phyloP scores from a whole-genome alignment of 202 grass and related monocot species.

The Bolboschoenoplectus hybrid region DNA sequence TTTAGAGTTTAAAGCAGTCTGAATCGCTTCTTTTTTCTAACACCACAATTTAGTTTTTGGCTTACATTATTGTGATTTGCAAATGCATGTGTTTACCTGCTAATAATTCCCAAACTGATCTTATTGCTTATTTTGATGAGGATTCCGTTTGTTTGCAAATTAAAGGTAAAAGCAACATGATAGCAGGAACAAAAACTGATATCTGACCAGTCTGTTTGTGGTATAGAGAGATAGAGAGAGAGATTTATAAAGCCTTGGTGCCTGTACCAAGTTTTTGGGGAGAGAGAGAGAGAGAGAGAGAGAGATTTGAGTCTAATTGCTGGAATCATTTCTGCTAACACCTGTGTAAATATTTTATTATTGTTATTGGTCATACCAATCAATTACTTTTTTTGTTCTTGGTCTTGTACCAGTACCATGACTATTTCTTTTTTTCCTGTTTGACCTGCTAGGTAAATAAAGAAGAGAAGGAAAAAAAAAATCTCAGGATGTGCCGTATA shows the following conservation, averaged over 20 bases:
- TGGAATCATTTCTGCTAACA: not conserved
- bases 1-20: not conserved
- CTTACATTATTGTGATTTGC: not conserved
- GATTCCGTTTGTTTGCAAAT: not conserved
- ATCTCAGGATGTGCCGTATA: not conserved
- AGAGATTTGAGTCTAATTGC: not conserved
- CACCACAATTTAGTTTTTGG: not conserved
- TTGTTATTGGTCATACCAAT: not conserved
- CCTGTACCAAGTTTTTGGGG: too few relatives aligned
- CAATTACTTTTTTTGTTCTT: not conserved
- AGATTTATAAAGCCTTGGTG: too few relatives aligned
- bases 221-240: not conserved
- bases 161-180: not conserved
- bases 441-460: conserved; percentile 26
- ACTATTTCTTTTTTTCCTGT: not conserved
- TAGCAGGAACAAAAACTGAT: not conserved
- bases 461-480: not conserved
- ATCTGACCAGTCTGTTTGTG: not conserved
- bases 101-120: not conserved
- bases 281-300: not conserved
- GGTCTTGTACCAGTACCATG: not conserved
- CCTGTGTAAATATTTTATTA: not conserved
- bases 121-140: not conserved
- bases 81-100: not conserved
- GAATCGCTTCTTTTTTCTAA: not conserved